Evolutionary conservation across 225 moss, liverwort and hornwort genomes (phyloP), one percentile per base, ranked within the genome.

Genomic region (Rhytidiadelphus loreus): DNA sequence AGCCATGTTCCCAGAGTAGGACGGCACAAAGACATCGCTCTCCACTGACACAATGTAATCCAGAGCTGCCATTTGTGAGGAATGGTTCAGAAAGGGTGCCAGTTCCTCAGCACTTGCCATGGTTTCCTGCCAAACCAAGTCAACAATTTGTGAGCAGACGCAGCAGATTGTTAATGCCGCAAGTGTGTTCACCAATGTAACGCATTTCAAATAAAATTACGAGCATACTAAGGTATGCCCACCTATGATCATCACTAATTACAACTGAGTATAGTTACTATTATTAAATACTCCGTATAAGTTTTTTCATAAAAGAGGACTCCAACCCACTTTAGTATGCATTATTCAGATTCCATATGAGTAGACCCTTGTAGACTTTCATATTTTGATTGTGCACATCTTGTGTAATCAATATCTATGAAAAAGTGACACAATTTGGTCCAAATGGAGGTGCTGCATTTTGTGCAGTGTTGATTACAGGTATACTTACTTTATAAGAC

Each of bases 61-160:
- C 6, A 99, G 92, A 78, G 97, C 98, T 77, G 98, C 98, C 98
- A 99, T 96, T 94, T 99, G 98, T 26, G 98, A 99, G 14, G 98
- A 93, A 85, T 99, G 97, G 86, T 94, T 85, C 50, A 86, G 82
- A 83, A 97, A 99, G 26, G 97, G 98, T 26, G 95, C 96, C 23
- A 99, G 89, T 80, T 99, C 98, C 87, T 94, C 94, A 2, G 90
- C 85, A 65, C 91, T 93, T 58, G 98, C 95, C 57, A 99, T 82
- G 18, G 96, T 96, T 94, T 97, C 98, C 97, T 99, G 95, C 50
- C 25, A 53, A 86, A 21, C 62, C 77, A 85, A 69, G 50, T 16
- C 39, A 5, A 16, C 33, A 50, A 21, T n/a, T 43, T 66, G 85
- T 80, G 35, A 87, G 81, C 69, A 82, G 63, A 46, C 15, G 37